Conservation (phyloP, 2,329 filamentous ascomycete species). For the Raffaelea ambrosiae region DNA sequence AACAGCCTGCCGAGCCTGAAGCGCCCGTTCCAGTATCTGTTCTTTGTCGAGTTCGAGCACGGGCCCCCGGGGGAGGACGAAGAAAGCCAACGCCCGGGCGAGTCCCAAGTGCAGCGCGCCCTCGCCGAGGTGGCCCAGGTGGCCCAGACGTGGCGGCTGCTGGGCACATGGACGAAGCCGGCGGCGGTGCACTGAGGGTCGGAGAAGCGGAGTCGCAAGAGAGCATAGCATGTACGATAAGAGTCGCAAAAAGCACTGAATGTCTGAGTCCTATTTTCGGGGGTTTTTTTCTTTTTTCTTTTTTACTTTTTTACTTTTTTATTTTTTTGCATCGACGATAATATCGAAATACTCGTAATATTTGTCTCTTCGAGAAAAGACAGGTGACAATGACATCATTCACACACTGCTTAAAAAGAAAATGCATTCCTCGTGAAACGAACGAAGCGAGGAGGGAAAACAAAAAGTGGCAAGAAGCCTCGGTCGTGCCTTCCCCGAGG, state of each 20-base stretch:
- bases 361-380: too few species aligned
- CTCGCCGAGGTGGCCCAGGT: conserved; percentile 48
- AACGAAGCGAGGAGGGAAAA: background rate
- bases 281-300: too few species aligned
- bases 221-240: too few species aligned
- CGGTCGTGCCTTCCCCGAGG: background rate
- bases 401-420: too few species aligned
- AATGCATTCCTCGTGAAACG: too few species aligned
- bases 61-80: conserved; percentile 21
- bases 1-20: conserved; percentile 73
- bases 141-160: conserved; percentile 57
- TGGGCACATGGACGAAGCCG: conserved; percentile 57
- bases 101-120: conserved; percentile 48
- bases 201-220: too few species aligned
- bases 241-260: too few species aligned
- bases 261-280: too few species aligned
- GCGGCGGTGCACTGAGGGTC: background rate
- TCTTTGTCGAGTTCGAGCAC: conserved; percentile 84
- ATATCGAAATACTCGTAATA: too few species aligned
- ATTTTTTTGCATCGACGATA: too few species aligned
- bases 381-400: too few species aligned
- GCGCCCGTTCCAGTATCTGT: conserved; percentile 80
- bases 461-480: background rate
- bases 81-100: background rate
- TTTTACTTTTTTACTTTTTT: too few species aligned